Percentiles rank a stretch among this genome's conserved stretches.
Evolutionary conservation across 2,329 filamentous ascomycete genomes (phyloP).

Genomic region (Calonectria pseudoreteaudii): DNA sequence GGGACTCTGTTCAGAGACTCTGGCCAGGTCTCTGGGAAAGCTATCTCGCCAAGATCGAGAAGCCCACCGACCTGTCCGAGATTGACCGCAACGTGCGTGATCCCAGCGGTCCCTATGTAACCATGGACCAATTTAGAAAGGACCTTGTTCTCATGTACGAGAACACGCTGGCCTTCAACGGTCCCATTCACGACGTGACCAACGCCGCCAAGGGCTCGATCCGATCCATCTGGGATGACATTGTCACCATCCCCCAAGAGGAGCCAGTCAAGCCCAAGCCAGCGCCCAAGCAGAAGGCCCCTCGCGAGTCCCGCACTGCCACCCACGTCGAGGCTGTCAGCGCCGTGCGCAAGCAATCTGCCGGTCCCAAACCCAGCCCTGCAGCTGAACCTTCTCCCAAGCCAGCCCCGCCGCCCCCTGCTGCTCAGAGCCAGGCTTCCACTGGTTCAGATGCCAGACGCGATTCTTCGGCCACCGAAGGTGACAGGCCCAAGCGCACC

Average conservation of each 20-base stretch:
- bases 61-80: slow-evolving; percentile 85
- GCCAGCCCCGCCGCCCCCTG: slow-evolving; percentile 2
- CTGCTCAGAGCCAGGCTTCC: slow-evolving; percentile 31
- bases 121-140: slow-evolving; percentile 77
- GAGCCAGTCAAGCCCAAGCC: slow-evolving; percentile 71
- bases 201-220: slow-evolving; percentile 66
- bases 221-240: slow-evolving; percentile 62
- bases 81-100: slow-evolving; percentile 85
- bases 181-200: slow-evolving; percentile 79
- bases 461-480: slow-evolving; percentile 82
- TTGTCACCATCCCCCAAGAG: slow-evolving; percentile 57
- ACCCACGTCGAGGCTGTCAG: slow-evolving; percentile 38
- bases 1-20: slow-evolving; percentile 79
- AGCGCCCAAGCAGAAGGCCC: slow-evolving; percentile 53
- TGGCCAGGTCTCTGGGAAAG: slow-evolving; percentile 82
- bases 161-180: slow-evolving; percentile 88
- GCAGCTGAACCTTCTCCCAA: slow-evolving; percentile 35
- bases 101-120: slow-evolving; percentile 68
- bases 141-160: slow-evolving; percentile 83
- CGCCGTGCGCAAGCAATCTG: slow-evolving; percentile 42
- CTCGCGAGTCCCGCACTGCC: slow-evolving; percentile 49
- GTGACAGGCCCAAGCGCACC: slow-evolving; percentile 87
- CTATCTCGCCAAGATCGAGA: slow-evolving; percentile 74
- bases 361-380: slow-evolving; percentile 46
- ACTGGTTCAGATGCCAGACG: slow-evolving; percentile 64